These are phyloP conservation scores for Heritiera fomes DNA, from an alignment of 345 rosid species.

Conservation along the genomic window DNA sequence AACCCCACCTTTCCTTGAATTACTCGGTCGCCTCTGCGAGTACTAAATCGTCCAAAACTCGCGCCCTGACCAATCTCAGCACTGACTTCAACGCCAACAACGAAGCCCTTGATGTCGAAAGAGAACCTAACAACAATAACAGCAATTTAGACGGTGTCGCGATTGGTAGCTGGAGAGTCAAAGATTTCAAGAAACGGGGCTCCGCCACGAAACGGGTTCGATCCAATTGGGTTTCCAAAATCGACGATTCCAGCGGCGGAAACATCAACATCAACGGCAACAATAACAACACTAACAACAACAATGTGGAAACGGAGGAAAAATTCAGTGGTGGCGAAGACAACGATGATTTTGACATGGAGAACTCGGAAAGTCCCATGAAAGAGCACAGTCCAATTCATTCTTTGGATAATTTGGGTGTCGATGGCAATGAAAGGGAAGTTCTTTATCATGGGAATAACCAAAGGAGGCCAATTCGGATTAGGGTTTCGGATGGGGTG, in stretches of 20 bases:
- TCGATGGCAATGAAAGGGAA: constrained; percentile 51
- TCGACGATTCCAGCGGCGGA: constrained; percentile 38
- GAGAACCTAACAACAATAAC: constrained; percentile 51
- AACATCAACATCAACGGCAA: constrained; percentile 8
- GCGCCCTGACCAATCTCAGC: constrained; percentile 58
- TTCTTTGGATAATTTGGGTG: constrained; percentile 55
- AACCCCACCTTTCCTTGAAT: constrained; percentile 12
- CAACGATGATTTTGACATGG: constrained; percentile 54
- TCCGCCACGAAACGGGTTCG: constrained; percentile 51
- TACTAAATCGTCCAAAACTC: constrained; percentile 55
- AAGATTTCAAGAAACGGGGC: constrained; percentile 48
- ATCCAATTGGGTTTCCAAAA: constrained; percentile 62
- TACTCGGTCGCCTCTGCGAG: constrained; percentile 16
- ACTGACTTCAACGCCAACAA: constrained; percentile 33
- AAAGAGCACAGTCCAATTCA: constrained; percentile 58
- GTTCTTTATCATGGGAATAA: constrained; percentile 30
- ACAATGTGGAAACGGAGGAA: constrained; percentile 41
- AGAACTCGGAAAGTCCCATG: constrained; percentile 65
- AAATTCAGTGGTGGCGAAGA: constrained; percentile 58
- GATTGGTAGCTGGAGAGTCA: constrained; percentile 69
- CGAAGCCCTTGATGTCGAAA: constrained; percentile 34
- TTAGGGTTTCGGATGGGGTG: constrained; percentile 35
- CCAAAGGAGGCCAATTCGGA: constrained; percentile 36
- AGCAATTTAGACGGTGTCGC: constrained; percentile 53
- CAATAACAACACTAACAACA: constrained; percentile 13